Evolutionary conservation across 768 basidiomycete species (phyloP).

Genomic region (Kwoniella mangroviensis): DNA sequence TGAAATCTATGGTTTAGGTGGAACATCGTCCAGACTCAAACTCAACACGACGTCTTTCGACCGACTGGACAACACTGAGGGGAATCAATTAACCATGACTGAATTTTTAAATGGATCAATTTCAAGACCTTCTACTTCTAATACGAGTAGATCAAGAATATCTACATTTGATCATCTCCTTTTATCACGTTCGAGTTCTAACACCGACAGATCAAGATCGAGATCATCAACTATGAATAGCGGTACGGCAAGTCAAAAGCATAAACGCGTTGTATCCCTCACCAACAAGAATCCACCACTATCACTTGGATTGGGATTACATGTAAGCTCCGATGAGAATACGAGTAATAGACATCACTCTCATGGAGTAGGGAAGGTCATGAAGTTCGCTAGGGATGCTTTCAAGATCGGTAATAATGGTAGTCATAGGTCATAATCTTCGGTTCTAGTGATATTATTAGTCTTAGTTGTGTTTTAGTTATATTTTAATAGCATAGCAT

Average conservation of each 20-base stretch:
- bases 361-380: conserved; percentile 6
- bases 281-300: background rate
- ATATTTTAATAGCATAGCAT: too few relatives aligned
- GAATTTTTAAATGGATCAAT: background rate
- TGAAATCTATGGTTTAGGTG: conserved; percentile 11
- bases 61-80: background rate
- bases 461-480: too few relatives aligned
- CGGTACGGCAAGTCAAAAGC: background rate
- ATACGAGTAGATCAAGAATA: background rate
- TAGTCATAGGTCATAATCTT: too few relatives aligned
- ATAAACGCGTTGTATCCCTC: background rate
- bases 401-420: conserved; percentile 5
- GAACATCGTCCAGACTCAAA: background rate
- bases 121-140: background rate
- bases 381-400: conserved; percentile 14
- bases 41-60: background rate
- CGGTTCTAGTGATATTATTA: too few relatives aligned
- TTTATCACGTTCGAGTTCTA: background rate
- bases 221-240: background rate
- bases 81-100: background rate
- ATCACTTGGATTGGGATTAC: background rate
- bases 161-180: background rate
- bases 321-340: background rate
- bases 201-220: background rate
- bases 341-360: background rate